A percentile compares a stretch with the other conserved stretches of the same genome.
Conservation (phyloP, 176 grass and related monocot species). For the Eragrostis nindensis region DNA sequence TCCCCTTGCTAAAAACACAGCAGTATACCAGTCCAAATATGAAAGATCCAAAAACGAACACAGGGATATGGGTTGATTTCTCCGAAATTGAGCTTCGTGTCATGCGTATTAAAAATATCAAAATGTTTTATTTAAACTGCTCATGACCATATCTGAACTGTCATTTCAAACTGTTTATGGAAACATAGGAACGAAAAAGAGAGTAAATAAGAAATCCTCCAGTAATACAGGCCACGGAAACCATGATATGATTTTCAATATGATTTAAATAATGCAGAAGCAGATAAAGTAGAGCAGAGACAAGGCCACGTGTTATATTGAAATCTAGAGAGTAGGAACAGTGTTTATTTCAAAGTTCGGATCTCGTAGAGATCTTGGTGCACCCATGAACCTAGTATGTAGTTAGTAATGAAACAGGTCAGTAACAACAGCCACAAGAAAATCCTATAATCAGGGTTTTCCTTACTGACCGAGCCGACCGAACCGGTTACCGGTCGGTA, state of each 20-base stretch:
- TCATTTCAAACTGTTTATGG: background rate
- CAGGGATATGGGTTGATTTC: background rate
- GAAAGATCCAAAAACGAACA: background rate
- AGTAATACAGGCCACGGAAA: background rate
- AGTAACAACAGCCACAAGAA: background rate
- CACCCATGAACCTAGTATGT: background rate
- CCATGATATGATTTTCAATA: background rate
- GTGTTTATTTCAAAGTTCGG: background rate
- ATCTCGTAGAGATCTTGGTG: slow-evolving; percentile 15
- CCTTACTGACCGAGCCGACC: no score
- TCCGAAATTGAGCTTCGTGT: background rate
- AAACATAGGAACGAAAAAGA: slow-evolving; percentile 1
- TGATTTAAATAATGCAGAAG: background rate
- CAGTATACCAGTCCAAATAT: background rate
- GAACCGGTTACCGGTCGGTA: no score
- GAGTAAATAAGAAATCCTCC: background rate
- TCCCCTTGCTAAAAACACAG: background rate
- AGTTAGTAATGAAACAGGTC: background rate
- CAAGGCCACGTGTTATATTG: background rate
- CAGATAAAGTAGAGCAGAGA: background rate
- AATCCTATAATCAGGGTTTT: background rate
- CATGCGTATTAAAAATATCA: background rate
- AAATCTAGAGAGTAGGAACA: background rate
- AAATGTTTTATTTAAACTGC: background rate
- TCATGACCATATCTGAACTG: background rate